phyloP scores from a whole-genome alignment of 2,329 filamentous ascomycete genomes.

The Xylariaceae sp. region DNA sequence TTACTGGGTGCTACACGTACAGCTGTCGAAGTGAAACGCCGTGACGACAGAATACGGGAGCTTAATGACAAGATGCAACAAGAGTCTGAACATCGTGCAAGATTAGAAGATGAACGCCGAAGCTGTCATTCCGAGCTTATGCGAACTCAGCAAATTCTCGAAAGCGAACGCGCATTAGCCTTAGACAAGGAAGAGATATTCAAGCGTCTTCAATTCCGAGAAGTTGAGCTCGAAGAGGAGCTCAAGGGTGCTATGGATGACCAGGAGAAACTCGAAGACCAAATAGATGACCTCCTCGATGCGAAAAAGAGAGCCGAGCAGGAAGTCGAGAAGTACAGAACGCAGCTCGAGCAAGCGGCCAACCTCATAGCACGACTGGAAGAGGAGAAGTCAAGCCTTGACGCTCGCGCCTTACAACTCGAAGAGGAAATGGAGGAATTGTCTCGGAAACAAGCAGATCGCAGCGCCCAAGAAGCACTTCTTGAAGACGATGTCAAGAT shows the following conservation, averaged over 20 bases:
- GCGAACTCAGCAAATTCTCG: slow-evolving; percentile 86
- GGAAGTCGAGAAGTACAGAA: slow-evolving; percentile 72
- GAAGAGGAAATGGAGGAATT: slow-evolving; percentile 69
- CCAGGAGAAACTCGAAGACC: slow-evolving; percentile 88
- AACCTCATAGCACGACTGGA: slow-evolving; percentile 82
- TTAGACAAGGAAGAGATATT: slow-evolving; percentile 99
- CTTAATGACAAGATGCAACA: slow-evolving; percentile 79
- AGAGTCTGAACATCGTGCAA: slow-evolving; percentile 70
- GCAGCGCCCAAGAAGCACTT: slow-evolving; percentile 70
- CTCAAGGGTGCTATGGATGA: slow-evolving; percentile 88
- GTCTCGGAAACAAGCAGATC: slow-evolving; percentile 65
- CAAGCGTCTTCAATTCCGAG: slow-evolving; percentile 88
- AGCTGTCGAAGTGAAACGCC: slow-evolving; percentile 87
- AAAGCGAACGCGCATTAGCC: slow-evolving; percentile 91
- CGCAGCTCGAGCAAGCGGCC: slow-evolving; percentile 87
- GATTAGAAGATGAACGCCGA: slow-evolving; percentile 85
- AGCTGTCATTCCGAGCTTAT: slow-evolving; percentile 84
- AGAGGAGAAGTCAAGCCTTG: slow-evolving; percentile 75
- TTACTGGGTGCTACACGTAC: slow-evolving; percentile 88
- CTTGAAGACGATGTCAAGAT: slow-evolving; percentile 83
- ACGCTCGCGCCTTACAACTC: slow-evolving; percentile 62
- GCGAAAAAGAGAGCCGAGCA: slow-evolving; percentile 87
- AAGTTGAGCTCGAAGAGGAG: slow-evolving; percentile 89
- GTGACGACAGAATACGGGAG: slow-evolving; percentile 87
- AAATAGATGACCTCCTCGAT: slow-evolving; percentile 81